Conservation (phyloP, 345 rosid genomes). For the Melastoma malabathricum region DNA sequence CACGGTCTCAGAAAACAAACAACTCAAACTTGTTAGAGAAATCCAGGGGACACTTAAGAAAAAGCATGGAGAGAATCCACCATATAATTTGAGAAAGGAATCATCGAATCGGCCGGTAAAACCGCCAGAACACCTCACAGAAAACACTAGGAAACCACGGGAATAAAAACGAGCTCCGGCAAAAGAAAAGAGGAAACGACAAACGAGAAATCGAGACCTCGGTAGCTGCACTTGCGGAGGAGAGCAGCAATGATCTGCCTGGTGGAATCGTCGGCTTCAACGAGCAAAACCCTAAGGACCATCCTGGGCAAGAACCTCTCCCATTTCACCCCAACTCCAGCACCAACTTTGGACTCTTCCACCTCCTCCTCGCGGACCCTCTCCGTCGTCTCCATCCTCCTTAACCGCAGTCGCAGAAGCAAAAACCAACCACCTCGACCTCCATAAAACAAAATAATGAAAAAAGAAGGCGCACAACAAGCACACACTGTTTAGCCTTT, state of each 20-base stretch:
- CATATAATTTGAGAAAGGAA: too few relatives aligned
- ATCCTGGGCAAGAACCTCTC: constrained; percentile 58
- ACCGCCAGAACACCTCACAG: too few relatives aligned
- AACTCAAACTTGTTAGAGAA: too few relatives aligned
- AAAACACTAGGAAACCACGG: not conserved
- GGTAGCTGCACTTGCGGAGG: constrained; percentile 74
- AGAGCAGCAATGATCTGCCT: constrained; percentile 80
- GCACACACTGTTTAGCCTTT: too few relatives aligned
- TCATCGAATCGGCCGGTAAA: too few relatives aligned
- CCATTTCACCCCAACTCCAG: constrained; percentile 38
- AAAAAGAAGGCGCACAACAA: not conserved
- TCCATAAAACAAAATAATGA: not conserved
- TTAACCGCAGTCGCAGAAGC: not conserved
- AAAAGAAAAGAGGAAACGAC: not conserved
- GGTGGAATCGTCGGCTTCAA: constrained; percentile 92
- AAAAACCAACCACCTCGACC: too few relatives aligned
- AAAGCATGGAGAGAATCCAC: too few relatives aligned
- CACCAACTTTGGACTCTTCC: constrained; percentile 11
- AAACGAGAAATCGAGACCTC: constrained; percentile 24
- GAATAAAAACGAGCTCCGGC: not conserved
- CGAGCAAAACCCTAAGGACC: constrained; percentile 59
- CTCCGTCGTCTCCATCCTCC: constrained; percentile 17
- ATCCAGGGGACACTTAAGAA: too few relatives aligned
- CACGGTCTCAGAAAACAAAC: too few relatives aligned
- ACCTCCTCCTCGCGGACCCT: constrained; percentile 17